Base-by-base conservation (phyloP, 495 filamentous ascomycete species). In the Talaromyces borbonicus region DNA sequence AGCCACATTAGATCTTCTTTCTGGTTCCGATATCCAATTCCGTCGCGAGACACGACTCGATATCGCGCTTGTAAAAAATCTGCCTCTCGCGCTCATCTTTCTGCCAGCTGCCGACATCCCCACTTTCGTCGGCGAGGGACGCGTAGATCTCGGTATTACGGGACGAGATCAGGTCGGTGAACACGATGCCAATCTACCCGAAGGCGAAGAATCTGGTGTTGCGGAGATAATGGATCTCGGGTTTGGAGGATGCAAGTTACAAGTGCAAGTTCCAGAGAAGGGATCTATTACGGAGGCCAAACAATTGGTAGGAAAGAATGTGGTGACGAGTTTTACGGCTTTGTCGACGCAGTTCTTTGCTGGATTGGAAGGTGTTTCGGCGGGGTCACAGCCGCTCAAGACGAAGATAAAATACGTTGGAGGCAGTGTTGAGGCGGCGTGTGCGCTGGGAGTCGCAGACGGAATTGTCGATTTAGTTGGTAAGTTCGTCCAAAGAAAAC, bases 381-480 rank as follows among this genome's bases (percentile, higher is more conserved):
- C 56, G 51, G 35, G 54, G 63, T 39, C 48, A 49, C 56, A 64
- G 38, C 11, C 7, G 57, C 48, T 68, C 48, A 46, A 61, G 61
- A 57, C 93, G 4, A 85, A 85, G 54, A 92, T 98, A 52, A 87
- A 92, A 56, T 89, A 88, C 58, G 75, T 95, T 38, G 87, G 90
- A 46, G 92, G 93, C 2, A 96, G 90, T 68, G 92, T 97, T 19
- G 92, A 98, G 67, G 88, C 90, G 37, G 90, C 93, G 37, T 97
- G 90, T 61, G 89, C 92, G 43, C 72, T 98, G 47, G 93, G 92
- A 37, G 88, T 96, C 27, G 92, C 92, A 15, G 89, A 97, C 62
- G 92, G 92, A 26, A 93, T 98, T 61, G 88, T 98, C 19, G 93
- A 98, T 69, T 77, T 98, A 48, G 92, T 98, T 58, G 90, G 90